Base-by-base conservation (phyloP, 805 yeast genomes). In the Wickerhamomyces silvicola region DNA sequence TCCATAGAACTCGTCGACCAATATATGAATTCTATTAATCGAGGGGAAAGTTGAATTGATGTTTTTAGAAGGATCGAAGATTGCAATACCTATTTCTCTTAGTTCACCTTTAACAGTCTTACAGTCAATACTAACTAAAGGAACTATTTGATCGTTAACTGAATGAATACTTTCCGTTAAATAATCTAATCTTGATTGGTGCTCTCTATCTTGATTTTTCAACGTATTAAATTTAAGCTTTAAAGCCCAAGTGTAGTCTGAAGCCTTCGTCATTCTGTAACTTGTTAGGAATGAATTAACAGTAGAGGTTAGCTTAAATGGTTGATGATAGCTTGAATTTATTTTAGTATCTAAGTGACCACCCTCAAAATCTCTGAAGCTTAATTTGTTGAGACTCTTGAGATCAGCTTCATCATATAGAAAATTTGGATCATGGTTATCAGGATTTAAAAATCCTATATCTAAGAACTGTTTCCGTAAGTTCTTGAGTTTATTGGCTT, bases 1-100 rank as follows among this genome's bases (percentile, higher is more conserved):
- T 29, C 50, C 50, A 31, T 41, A 36, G 20, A 21, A 33, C 13
- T 45, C 50, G 17, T 43, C 37, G 2, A 45, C 35, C 7, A 45
- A 34, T 14, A 45, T 27, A 22, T 45, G 50, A 11, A 34, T 25
- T 10, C 33, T 35, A 12, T 35, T 33, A 27, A 43, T 30, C 14
- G 34, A 32, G 2, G 48, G 45, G 1, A 41, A n/a, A 3, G 27
- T 7, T 10, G 39, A 35, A 17, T 30, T 27, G 18, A 20, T 22
- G 20, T 35, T 35, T 12, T 22, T 21, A n/a, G n/a, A n/a, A 4
- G 45, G 48, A 18, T 41, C 43, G 24, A 31, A 43, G 1, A 43
- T 26, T 14, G 45, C 33, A 21, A 43, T 28, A 8, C 48, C 48
- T 21, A 43, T 32, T 23, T 43, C 48, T 26, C 42, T 30, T n/a